phyloP scores from a whole-genome alignment of 2,329 filamentous ascomycete species.

The Apiospora kogelbergensis region DNA sequence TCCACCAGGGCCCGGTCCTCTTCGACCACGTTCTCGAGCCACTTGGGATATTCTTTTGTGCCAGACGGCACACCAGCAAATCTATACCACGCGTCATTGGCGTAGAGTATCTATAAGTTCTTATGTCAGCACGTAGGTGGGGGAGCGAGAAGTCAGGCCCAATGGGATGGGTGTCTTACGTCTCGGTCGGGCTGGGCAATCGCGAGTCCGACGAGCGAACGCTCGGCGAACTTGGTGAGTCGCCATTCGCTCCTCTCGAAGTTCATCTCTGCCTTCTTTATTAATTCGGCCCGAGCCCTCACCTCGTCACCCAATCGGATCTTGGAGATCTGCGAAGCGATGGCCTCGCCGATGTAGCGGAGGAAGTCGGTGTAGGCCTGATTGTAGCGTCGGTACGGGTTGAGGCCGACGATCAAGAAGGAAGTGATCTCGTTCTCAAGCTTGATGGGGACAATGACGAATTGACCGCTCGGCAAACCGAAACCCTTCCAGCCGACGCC shows the following conservation, averaged over 20 bases:
- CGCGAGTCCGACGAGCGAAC: slow-evolving; percentile 26
- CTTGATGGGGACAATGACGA: slow-evolving; percentile 22
- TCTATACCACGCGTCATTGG: slow-evolving; percentile 27
- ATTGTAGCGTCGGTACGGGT: slow-evolving; percentile 23
- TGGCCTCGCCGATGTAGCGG: slow-evolving; percentile 20
- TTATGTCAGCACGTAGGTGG: slow-evolving; percentile 2
- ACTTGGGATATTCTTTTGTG: slow-evolving; percentile 17
- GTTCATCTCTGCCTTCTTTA: slow-evolving; percentile 21
- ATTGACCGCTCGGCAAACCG: slow-evolving; percentile 19
- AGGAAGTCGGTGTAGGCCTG: slow-evolving; percentile 23
- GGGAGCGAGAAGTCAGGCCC: not conserved
- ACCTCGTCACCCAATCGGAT: slow-evolving; percentile 25
- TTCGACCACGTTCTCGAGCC: slow-evolving; percentile 21
- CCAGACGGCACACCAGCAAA: slow-evolving; percentile 22
- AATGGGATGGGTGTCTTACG: slow-evolving; percentile 10
- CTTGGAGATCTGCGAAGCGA: slow-evolving; percentile 22
- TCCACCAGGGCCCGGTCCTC: slow-evolving; percentile 23
- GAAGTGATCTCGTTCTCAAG: slow-evolving; percentile 19
- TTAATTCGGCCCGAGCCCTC: slow-evolving; percentile 22
- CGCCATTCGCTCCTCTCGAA: slow-evolving; percentile 24
- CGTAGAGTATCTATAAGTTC: slow-evolving; percentile 22
- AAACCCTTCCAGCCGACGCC: slow-evolving; percentile 20
- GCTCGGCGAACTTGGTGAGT: slow-evolving; percentile 26
- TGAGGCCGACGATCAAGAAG: slow-evolving; percentile 26
- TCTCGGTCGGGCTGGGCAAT: slow-evolving; percentile 21